Conservation (phyloP, 2,329 filamentous ascomycete genomes). For the Fusarium floridanum region DNA sequence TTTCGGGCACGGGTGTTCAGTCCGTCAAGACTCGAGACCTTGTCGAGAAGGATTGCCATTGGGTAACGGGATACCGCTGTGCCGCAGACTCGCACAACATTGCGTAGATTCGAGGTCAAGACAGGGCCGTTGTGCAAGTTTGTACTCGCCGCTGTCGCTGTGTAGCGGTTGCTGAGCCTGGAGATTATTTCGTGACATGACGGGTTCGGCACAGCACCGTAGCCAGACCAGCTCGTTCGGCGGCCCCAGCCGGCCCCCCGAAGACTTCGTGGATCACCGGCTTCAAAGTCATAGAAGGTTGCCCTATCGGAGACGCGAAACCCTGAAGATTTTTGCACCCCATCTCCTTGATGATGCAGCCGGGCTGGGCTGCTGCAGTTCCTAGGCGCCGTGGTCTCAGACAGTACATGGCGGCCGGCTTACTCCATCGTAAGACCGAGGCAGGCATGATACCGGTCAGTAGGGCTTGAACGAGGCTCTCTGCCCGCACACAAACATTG, state of each 20-base stretch:
- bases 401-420: constrained; percentile 12
- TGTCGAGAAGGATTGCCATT: constrained; percentile 10
- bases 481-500: constrained; percentile 7
- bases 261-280: constrained; percentile 6
- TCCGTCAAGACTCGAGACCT: constrained; percentile 23
- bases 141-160: constrained; percentile 5
- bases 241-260: constrained; percentile 14
- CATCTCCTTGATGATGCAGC: constrained; percentile 5
- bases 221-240: constrained; percentile 12
- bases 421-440: constrained; percentile 5
- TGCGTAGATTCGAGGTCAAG: constrained; percentile 7
- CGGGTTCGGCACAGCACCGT: neutral
- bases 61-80: constrained; percentile 13
- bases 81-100: constrained; percentile 29
- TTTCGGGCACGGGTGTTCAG: constrained; percentile 6
- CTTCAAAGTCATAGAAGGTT: constrained; percentile 8
- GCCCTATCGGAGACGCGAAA: constrained; percentile 17
- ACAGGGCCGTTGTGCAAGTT: constrained; percentile 17
- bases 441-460: neutral
- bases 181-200: constrained; percentile 11
- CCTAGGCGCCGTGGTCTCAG: constrained; percentile 31
- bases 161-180: constrained; percentile 8
- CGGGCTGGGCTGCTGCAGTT: constrained; percentile 14
- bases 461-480: neutral
- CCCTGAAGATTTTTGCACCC: constrained; percentile 4